phyloP scores from a whole-genome alignment of 441 rosid genomes.

The Bruguiera hainesii region DNA sequence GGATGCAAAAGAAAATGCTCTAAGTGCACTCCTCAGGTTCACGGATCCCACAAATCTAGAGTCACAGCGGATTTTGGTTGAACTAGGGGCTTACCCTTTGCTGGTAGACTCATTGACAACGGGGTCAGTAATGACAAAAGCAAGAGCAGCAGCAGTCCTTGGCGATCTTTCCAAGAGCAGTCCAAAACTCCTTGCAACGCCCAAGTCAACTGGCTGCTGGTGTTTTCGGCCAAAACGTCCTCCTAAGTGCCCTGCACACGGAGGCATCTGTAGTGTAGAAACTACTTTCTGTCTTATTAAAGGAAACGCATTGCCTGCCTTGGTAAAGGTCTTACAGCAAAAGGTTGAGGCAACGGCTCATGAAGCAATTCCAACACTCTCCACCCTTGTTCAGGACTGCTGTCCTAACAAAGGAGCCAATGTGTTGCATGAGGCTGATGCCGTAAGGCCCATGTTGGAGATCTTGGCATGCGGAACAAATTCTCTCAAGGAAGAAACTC shows the following conservation, averaged over 20 bases:
- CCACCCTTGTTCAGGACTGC: slow-evolving; percentile 43
- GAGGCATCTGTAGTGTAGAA: slow-evolving; percentile 43
- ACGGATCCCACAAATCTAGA: slow-evolving; percentile 45
- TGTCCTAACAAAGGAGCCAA: slow-evolving; percentile 36
- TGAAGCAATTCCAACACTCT: slow-evolving; percentile 56
- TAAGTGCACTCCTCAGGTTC: slow-evolving; percentile 61
- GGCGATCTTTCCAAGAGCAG: slow-evolving; percentile 57
- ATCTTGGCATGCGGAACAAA: slow-evolving; percentile 50
- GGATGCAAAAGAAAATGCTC: slow-evolving; percentile 62
- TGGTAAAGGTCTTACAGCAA: slow-evolving; percentile 42
- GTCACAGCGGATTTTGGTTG: slow-evolving; percentile 44
- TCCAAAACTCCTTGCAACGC: slow-evolving; percentile 33
- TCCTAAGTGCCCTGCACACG: slow-evolving; percentile 45
- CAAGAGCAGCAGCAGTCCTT: slow-evolving; percentile 60
- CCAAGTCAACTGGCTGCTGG: slow-evolving; percentile 35
- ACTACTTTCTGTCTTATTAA: slow-evolving; percentile 51
- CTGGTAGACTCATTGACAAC: slow-evolving; percentile 40
- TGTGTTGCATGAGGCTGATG: slow-evolving; percentile 47
- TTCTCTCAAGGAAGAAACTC: slow-evolving; percentile 49
- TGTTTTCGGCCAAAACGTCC: slow-evolving; percentile 35
- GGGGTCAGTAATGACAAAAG: slow-evolving; percentile 49
- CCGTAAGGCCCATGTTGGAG: slow-evolving; percentile 40
- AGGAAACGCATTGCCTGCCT: slow-evolving; percentile 42
- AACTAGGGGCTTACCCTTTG: slow-evolving; percentile 47
- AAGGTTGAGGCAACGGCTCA: slow-evolving; percentile 41